phyloP scores from a whole-genome alignment of 148 eudicot species.

The Agrostemma githago region DNA sequence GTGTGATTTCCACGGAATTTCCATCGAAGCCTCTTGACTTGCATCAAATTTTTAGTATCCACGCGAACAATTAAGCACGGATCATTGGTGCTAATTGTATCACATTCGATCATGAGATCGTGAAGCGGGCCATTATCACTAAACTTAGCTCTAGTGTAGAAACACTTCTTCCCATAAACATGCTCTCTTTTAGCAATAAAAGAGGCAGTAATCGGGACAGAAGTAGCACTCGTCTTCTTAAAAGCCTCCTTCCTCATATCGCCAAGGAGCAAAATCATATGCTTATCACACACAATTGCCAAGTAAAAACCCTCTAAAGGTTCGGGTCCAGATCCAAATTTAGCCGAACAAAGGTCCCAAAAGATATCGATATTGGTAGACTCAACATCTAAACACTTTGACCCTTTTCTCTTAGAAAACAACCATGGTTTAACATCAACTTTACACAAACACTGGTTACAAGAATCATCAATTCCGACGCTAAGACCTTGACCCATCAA shows the following conservation, averaged over 20 bases:
- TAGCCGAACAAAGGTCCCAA: constrained; percentile 59
- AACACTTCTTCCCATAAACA: constrained; percentile 50
- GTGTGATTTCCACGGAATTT: constrained; percentile 58
- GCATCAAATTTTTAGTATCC: constrained; percentile 48
- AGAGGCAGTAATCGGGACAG: constrained; percentile 32
- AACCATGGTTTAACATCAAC: constrained; percentile 59
- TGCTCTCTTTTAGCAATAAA: constrained; percentile 48
- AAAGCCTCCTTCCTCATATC: constrained; percentile 58
- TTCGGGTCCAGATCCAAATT: constrained; percentile 58
- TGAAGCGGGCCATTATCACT: constrained; percentile 40
- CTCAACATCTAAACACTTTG: constrained; percentile 43
- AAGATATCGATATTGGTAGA: constrained; percentile 47
- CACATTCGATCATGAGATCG: constrained; percentile 55
- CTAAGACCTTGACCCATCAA: constrained; percentile 64
- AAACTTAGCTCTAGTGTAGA: constrained; percentile 41
- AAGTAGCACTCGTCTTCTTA: constrained; percentile 42
- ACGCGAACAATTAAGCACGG: constrained; percentile 48
- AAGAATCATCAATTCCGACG: constrained; percentile 54
- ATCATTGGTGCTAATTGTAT: constrained; percentile 35
- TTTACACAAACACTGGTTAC: constrained; percentile 48
- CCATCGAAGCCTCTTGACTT: constrained; percentile 51
- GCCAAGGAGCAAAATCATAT: constrained; percentile 50
- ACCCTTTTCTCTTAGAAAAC: constrained; percentile 61
- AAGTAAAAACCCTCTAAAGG: constrained; percentile 52
- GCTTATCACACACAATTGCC: constrained; percentile 45